Conservation (phyloP, 1,284 basidiomycete species). For the Trichosporon sp. region DNA sequence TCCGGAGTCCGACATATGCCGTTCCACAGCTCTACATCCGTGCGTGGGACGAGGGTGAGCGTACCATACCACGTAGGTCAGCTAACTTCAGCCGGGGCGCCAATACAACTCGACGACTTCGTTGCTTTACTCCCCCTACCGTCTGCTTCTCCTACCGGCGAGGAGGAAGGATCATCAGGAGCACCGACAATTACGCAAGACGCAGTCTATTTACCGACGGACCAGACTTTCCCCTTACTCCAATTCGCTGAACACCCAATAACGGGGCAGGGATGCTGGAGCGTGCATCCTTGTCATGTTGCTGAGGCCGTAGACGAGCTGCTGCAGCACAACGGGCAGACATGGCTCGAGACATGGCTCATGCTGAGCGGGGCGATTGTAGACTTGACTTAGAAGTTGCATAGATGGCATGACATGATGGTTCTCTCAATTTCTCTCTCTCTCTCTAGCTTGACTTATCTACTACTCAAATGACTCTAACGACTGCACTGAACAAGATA, state of each 20-base stretch:
- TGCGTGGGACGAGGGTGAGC: conserved; percentile 46
- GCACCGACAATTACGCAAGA: conserved; percentile 18
- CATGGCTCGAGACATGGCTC: conserved; percentile 49
- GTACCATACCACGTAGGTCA: neutral
- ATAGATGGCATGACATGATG: conserved; percentile 10
- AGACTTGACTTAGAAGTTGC: conserved; percentile 29
- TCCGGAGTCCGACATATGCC: conserved; percentile 40
- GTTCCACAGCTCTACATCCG: conserved; percentile 43
- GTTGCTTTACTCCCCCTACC: conserved; percentile 22
- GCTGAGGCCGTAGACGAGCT: conserved; percentile 39
- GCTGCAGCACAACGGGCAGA: conserved; percentile 20
- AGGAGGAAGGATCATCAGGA: too few relatives aligned
- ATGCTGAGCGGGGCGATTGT: conserved; percentile 43
- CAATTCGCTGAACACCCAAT: conserved; percentile 41
- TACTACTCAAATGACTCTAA: too few relatives aligned
- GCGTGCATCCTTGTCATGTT: conserved; percentile 45
- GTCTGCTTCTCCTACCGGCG: neutral
- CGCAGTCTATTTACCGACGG: conserved; percentile 32
- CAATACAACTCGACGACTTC: conserved; percentile 30
- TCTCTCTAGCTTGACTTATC: neutral
- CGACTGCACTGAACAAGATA: too few relatives aligned
- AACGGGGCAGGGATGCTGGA: conserved; percentile 40
- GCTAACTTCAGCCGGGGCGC: conserved; percentile 36
- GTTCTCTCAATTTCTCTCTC: too few relatives aligned
- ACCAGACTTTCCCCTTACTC: conserved; percentile 42